Conservation (phyloP, 805 yeast genomes). For the Middelhovenomyces tepae region DNA sequence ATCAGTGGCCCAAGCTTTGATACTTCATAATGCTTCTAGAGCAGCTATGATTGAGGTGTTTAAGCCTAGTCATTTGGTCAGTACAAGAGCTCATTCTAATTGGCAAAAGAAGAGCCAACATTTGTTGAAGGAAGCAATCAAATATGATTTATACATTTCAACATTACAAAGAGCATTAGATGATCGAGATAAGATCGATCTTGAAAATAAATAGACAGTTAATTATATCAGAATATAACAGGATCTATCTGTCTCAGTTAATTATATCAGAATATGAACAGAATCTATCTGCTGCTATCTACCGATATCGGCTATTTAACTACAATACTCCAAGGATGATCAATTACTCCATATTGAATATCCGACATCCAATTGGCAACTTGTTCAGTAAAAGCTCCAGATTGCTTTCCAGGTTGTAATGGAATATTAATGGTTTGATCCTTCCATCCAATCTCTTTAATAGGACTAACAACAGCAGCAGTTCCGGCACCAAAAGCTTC, state of each 20-base stretch:
- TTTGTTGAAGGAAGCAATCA: conserved; percentile 19
- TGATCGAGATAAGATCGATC: conserved; percentile 9
- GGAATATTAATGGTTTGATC: conserved; percentile 73
- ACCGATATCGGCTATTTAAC: conserved; percentile 4
- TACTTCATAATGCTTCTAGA: conserved; percentile 35
- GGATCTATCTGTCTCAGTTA: too few species aligned
- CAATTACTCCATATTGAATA: conserved; percentile 81
- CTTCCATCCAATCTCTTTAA: conserved; percentile 74
- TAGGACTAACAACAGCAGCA: conserved; percentile 94
- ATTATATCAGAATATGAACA: too few species aligned
- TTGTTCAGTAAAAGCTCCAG: conserved; percentile 52
- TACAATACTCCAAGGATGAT: conserved; percentile 36
- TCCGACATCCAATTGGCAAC: conserved; percentile 80
- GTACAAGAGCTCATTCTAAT: conserved; percentile 23
- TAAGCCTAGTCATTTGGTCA: conserved; percentile 14
- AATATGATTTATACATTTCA: conserved; percentile 21
- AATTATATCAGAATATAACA: background rate
- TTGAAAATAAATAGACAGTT: too few species aligned
- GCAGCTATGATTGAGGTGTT: conserved; percentile 30
- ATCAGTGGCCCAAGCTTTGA: conserved; percentile 31
- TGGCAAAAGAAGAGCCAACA: conserved; percentile 25
- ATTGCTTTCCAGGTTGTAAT: conserved; percentile 65
- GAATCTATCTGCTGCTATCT: background rate
- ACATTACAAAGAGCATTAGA: conserved; percentile 16
- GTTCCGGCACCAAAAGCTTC: conserved; percentile 98